These are phyloP conservation scores for Wallacemonas collosoma DNA, from an alignment of 208 protist genomes.

Conservation along the genomic window DNA sequence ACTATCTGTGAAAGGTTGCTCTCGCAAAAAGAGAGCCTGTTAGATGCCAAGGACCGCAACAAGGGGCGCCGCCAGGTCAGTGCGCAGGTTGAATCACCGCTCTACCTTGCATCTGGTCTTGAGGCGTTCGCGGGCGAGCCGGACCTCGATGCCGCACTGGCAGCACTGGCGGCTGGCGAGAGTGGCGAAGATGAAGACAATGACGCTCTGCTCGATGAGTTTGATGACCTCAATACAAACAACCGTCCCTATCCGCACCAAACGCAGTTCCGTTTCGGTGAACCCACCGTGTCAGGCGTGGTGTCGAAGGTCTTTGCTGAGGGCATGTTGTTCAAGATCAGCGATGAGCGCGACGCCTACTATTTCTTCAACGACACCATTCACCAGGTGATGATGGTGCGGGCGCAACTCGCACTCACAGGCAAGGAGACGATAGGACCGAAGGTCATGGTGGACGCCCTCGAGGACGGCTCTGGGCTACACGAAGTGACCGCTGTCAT, in stretches of 20 bases:
- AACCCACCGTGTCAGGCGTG: constrained; percentile 33
- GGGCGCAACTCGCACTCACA: constrained; percentile 31
- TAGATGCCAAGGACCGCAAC: constrained; percentile 14
- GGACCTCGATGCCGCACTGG: constrained; percentile 1
- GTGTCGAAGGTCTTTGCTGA: constrained; percentile 37
- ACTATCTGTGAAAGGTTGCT: constrained; percentile 34
- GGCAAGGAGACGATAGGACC: constrained; percentile 42
- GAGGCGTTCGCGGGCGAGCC: neutral
- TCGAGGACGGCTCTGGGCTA: constrained; percentile 23
- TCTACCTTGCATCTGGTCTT: neutral
- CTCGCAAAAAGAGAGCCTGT: constrained; percentile 28
- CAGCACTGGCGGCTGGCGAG: neutral
- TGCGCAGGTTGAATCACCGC: neutral
- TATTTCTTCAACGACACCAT: constrained; percentile 81
- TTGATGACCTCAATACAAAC: constrained; percentile 50
- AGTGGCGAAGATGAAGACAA: constrained; percentile 15
- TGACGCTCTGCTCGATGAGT: constrained; percentile 43
- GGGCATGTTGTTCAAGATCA: constrained; percentile 58
- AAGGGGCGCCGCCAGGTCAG: neutral
- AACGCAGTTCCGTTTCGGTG: constrained; percentile 37
- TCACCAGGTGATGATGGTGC: constrained; percentile 62
- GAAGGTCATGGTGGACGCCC: constrained; percentile 26
- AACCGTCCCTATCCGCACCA: constrained; percentile 27
- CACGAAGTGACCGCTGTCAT: constrained; percentile 45
- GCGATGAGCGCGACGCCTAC: constrained; percentile 38